Conservation (phyloP, 768 basidiomycete genomes). For the Suillus clintonianus region DNA sequence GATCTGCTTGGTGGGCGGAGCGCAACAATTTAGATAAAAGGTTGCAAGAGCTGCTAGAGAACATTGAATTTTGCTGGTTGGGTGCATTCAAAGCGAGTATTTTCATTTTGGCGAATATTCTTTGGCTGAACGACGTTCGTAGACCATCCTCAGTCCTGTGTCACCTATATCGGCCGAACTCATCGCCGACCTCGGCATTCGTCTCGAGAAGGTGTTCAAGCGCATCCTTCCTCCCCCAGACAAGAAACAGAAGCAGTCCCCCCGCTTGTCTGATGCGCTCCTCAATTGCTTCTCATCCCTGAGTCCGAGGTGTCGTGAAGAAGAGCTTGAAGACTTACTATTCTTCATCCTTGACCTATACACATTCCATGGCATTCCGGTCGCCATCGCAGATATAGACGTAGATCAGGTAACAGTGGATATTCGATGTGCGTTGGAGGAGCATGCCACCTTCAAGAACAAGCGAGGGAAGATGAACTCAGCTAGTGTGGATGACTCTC, state of each 20-base stretch:
- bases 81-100: conserved; percentile 89
- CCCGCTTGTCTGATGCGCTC: conserved; percentile 72
- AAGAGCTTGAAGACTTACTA: conserved; percentile 93
- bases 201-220: conserved; percentile 77
- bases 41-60: conserved; percentile 71
- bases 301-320: conserved; percentile 80
- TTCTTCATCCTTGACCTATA: conserved; percentile 95
- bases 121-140: conserved; percentile 2
- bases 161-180: conserved; percentile 43
- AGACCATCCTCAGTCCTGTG: conserved; percentile 67
- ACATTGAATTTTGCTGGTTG: conserved; percentile 95
- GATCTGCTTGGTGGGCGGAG: conserved; percentile 85
- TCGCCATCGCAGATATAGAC: conserved; percentile 91
- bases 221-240: conserved; percentile 61
- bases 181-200: conserved; percentile 58
- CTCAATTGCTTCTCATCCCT: conserved; percentile 85
- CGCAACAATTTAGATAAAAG: conserved; percentile 75
- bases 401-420: conserved; percentile 89
- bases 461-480: conserved; percentile 26
- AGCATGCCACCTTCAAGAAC: conserved; percentile 51
- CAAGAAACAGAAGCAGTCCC: conserved; percentile 55
- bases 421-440: conserved; percentile 74
- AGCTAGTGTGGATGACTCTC: conserved; percentile 50
- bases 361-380: conserved; percentile 87
- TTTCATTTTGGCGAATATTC: not conserved